phyloP scores from a whole-genome alignment of 2,329 filamentous ascomycete species.

The Clonostachys chloroleuca region DNA sequence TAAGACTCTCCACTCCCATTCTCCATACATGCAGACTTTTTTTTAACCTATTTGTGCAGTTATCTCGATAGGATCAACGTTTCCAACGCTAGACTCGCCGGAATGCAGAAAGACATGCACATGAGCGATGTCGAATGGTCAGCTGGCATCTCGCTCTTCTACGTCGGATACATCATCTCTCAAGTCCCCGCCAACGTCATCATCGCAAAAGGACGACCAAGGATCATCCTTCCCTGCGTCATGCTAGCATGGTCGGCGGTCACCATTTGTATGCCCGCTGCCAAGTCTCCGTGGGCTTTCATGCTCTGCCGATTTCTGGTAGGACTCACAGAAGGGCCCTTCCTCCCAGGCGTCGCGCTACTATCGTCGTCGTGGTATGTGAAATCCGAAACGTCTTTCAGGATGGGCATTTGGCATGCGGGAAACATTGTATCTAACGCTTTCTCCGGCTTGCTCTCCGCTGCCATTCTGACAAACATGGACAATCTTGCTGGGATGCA shows the following conservation, averaged over 20 bases:
- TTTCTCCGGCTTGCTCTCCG: slow-evolving; percentile 35
- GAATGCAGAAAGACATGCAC: slow-evolving; percentile 25
- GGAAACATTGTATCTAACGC: slow-evolving; percentile 38
- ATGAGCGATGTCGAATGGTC: slow-evolving; percentile 28
- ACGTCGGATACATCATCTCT: slow-evolving; percentile 39
- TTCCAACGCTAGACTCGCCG: slow-evolving; percentile 32
- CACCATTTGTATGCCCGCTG: slow-evolving; percentile 35
- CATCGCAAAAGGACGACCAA: slow-evolving; percentile 30
- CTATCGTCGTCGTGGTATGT: slow-evolving; percentile 43
- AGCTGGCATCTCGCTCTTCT: slow-evolving; percentile 33
- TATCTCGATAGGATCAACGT: slow-evolving; percentile 48
- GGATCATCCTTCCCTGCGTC: slow-evolving; percentile 25
- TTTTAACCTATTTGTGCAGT: slow-evolving; percentile 15
- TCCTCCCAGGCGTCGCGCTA: slow-evolving; percentile 41
- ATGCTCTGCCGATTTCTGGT: slow-evolving; percentile 23
- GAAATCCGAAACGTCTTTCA: slow-evolving; percentile 31
- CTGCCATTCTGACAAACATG: slow-evolving; percentile 35
- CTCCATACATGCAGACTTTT: neutral
- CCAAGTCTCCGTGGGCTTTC: slow-evolving; percentile 19
- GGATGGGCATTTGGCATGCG: slow-evolving; percentile 39
- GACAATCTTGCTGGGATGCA: slow-evolving; percentile 25
- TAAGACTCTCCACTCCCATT: slow-evolving; percentile 4
- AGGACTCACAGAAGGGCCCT: slow-evolving; percentile 24
- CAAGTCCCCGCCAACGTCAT: slow-evolving; percentile 41
- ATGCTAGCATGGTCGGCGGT: slow-evolving; percentile 37